Evolutionary conservation across 169 alveolate species (phyloP).

Genomic region (Eimeria necatrix): DNA sequence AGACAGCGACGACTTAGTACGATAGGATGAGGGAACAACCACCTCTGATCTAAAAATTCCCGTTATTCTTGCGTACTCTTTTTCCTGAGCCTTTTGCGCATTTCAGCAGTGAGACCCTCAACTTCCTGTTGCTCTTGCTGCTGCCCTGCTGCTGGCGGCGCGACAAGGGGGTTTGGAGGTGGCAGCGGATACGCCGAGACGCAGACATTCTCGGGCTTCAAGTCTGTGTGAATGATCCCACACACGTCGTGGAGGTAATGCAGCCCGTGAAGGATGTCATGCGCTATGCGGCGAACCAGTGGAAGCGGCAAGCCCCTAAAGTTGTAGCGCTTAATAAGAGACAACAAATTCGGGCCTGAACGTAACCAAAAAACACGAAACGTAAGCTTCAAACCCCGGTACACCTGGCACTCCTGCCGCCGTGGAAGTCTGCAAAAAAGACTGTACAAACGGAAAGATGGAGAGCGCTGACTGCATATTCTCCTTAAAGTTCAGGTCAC

Average conservation of each 20-base stretch:
- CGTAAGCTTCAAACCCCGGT: not conserved
- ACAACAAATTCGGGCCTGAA: conserved; percentile 95
- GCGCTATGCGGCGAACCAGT: conserved; percentile 96
- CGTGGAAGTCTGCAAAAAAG: no score
- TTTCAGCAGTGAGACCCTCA: conserved; percentile 68
- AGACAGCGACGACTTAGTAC: no score
- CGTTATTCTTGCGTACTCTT: conserved; percentile 5
- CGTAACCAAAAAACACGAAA: no score
- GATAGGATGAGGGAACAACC: no score
- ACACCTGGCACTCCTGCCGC: no score
- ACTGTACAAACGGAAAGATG: no score
- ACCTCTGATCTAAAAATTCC: no score
- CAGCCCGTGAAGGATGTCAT: conserved; percentile 98
- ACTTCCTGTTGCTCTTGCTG: conserved; percentile 69
- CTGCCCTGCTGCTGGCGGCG: conserved; percentile 37
- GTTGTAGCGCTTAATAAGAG: conserved; percentile 96
- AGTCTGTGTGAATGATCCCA: conserved; percentile 99
- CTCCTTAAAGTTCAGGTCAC: no score
- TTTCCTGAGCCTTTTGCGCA: conserved; percentile 47
- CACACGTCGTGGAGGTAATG: conserved; percentile 96
- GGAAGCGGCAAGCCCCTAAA: conserved; percentile 97
- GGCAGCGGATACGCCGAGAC: conserved; percentile 85
- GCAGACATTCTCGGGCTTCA: conserved; percentile 99
- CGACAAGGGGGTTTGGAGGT: conserved; percentile 80
- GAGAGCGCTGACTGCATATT: no score